A percentile compares a stretch with the other conserved stretches of the same genome.
These are phyloP conservation scores for Lodderomyces parapsilosis DNA, from an alignment of 1,139 yeast species.

Conservation along the genomic window DNA sequence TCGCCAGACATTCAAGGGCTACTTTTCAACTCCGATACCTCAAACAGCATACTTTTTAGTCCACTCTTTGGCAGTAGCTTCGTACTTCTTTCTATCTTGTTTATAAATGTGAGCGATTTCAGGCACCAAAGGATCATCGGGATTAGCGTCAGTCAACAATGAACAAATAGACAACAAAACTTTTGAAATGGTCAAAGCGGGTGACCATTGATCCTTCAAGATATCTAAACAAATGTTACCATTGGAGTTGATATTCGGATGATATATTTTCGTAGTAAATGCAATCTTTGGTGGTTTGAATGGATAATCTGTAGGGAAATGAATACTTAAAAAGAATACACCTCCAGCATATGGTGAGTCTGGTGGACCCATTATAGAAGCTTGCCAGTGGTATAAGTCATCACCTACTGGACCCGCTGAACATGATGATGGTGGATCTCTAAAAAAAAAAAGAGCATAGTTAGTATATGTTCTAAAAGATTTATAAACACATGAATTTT, in stretches of 20 bases:
- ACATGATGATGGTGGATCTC: constrained; percentile 99
- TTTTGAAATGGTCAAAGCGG: constrained; percentile 86
- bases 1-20: no score
- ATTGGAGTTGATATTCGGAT: constrained; percentile 85
- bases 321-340: constrained; percentile 85
- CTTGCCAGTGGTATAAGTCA: constrained; percentile 95
- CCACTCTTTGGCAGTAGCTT: constrained; percentile 98
- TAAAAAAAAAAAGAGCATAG: constrained; percentile 30
- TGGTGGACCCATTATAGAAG: constrained; percentile 93
- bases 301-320: constrained; percentile 94
- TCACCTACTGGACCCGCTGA: constrained; percentile 99
- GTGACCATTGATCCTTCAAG: constrained; percentile 88
- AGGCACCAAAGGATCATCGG: constrained; percentile 98
- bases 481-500: background rate
- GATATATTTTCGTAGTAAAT: constrained; percentile 87
- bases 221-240: constrained; percentile 87
- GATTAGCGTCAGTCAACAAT: constrained; percentile 93
- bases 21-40: background rate
- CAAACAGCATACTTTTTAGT: constrained; percentile 95
- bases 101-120: constrained; percentile 97
- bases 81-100: constrained; percentile 91
- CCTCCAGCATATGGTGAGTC: constrained; percentile 95
- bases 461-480: constrained; percentile 25
- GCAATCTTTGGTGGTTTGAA: constrained; percentile 93
- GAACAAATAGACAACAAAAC: constrained; percentile 88